Percentiles rank a stretch among this genome's conserved stretches.
These are phyloP conservation scores for Ascochyta lentis DNA, from an alignment of 2,329 filamentous ascomycete species.

Conservation along the genomic window DNA sequence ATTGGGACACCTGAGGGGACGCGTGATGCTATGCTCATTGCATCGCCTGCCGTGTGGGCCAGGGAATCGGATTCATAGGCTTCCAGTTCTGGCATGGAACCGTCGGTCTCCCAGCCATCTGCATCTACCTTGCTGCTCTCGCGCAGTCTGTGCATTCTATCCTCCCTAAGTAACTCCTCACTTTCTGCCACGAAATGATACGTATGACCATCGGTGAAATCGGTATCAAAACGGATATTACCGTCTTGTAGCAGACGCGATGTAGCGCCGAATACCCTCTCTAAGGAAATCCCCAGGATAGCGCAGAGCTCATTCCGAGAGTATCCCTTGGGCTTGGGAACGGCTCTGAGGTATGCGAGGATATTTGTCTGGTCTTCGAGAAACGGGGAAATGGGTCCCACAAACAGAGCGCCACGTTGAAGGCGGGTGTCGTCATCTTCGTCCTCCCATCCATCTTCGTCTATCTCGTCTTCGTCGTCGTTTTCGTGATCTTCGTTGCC, in stretches of 20 bases:
- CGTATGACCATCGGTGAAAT: too few relatives aligned
- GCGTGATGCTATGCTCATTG: background rate
- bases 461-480: background rate
- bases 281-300: too few relatives aligned
- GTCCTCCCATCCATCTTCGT: background rate
- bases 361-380: background rate
- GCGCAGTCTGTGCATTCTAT: background rate
- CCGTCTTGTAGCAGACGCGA: background rate
- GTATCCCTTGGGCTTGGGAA: too few relatives aligned
- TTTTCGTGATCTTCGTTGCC: background rate
- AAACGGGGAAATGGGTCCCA: background rate
- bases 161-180: background rate
- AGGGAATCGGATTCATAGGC: background rate
- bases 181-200: background rate
- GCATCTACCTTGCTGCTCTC: too few relatives aligned
- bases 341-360: too few relatives aligned
- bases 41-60: background rate
- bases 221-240: too few relatives aligned
- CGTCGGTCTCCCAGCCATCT: background rate
- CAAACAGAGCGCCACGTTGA: too few relatives aligned
- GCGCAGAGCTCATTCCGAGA: too few relatives aligned
- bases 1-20: background rate
- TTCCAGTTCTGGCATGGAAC: conserved; percentile 11
- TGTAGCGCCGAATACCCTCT: too few relatives aligned
- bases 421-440: background rate